These are phyloP conservation scores for Candida stauntonica DNA, from an alignment of 805 yeast species.

Conservation along the genomic window DNA sequence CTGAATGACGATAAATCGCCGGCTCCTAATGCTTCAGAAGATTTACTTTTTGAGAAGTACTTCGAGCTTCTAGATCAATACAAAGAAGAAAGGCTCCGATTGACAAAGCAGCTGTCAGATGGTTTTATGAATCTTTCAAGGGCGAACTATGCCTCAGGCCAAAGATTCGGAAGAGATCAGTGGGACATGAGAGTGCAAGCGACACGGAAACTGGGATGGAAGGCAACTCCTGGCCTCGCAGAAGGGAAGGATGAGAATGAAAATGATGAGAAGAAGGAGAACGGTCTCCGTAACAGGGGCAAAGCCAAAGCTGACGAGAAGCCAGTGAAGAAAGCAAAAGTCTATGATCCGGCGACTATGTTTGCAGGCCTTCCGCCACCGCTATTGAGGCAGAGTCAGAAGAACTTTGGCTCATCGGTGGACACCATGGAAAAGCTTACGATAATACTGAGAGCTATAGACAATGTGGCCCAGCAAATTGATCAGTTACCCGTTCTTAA, in stretches of 20 bases:
- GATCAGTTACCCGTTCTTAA: not conserved
- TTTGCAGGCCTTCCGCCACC: conserved; percentile 46
- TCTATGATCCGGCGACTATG: conserved; percentile 38
- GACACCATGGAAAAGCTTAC: conserved; percentile 6
- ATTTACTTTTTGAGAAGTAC: not conserved
- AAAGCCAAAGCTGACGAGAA: too few species aligned
- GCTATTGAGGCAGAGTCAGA: conserved; percentile 36
- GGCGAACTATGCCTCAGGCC: conserved; percentile 36
- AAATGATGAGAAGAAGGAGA: not conserved
- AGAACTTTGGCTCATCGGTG: conserved; percentile 33
- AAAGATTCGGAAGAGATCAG: conserved; percentile 36
- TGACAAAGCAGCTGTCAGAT: conserved; percentile 11
- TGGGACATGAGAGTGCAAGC: conserved; percentile 36
- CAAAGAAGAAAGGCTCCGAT: not conserved
- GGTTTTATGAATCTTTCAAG: conserved; percentile 42
- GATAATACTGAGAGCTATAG: conserved; percentile 3
- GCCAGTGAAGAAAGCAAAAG: conserved; percentile 1
- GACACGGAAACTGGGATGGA: conserved; percentile 12
- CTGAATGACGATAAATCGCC: not conserved
- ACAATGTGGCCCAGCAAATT: not conserved
- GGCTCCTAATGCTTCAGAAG: not conserved
- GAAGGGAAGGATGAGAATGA: not conserved
- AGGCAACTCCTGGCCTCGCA: not conserved
- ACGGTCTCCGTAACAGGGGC: not conserved
- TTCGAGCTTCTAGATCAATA: conserved; percentile 17